phyloP scores from a whole-genome alignment of 2,329 filamentous ascomycete genomes.

The Scedosporium minutisporum region DNA sequence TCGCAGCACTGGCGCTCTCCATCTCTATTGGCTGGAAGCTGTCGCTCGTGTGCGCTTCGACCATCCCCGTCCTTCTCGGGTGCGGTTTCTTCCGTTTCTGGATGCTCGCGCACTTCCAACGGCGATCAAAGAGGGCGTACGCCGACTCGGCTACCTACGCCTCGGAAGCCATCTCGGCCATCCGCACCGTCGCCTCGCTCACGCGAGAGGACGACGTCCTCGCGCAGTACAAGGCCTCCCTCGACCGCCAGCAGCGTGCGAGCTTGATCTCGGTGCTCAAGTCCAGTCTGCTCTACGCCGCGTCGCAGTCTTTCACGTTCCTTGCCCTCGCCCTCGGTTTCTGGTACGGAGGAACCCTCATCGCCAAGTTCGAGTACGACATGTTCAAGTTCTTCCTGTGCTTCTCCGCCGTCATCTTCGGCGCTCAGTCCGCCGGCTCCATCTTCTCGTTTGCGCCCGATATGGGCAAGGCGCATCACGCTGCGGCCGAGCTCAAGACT shows the following conservation, averaged over 20 bases:
- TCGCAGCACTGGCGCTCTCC: conserved; percentile 61
- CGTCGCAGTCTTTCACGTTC: conserved; percentile 76
- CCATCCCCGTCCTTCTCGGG: conserved; percentile 64
- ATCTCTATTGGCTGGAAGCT: conserved; percentile 82
- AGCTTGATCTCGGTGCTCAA: conserved; percentile 66
- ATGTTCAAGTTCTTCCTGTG: conserved; percentile 89
- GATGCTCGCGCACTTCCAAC: conserved; percentile 70
- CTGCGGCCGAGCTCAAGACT: conserved; percentile 68
- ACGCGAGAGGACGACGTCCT: conserved; percentile 80
- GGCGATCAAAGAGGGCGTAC: conserved; percentile 70
- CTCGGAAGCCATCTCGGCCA: conserved; percentile 86
- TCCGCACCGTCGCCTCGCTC: conserved; percentile 84
- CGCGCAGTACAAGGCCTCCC: conserved; percentile 55
- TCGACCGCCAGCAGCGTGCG: conserved; percentile 55
- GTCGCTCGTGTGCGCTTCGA: conserved; percentile 69
- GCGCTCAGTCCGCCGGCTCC: conserved; percentile 81
- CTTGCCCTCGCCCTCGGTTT: conserved; percentile 79
- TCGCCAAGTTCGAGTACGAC: conserved; percentile 59
- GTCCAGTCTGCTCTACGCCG: conserved; percentile 71
- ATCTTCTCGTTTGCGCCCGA: conserved; percentile 86
- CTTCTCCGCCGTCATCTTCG: conserved; percentile 81
- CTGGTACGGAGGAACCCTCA: conserved; percentile 79
- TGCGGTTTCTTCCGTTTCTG: conserved; percentile 87
- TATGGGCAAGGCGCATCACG: conserved; percentile 85
- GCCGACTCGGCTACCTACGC: conserved; percentile 75